A percentile compares a stretch with the other conserved stretches of the same genome.
Evolutionary conservation across 2,329 filamentous ascomycete species (phyloP).

Genomic region (Colletotrichum karsti): DNA sequence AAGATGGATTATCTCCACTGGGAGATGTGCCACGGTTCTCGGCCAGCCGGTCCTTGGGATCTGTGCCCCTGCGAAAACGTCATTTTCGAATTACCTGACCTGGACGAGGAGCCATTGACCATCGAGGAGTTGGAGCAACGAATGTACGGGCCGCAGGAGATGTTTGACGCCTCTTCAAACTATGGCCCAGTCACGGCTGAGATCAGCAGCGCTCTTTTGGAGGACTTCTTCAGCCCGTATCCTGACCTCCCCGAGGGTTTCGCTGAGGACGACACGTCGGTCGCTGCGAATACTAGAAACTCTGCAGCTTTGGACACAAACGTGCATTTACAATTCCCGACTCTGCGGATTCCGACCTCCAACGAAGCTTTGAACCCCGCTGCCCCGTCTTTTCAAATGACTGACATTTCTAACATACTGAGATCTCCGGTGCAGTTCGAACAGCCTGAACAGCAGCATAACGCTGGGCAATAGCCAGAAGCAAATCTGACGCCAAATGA

Average conservation of each 20-base stretch:
- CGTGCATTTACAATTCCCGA: neutral
- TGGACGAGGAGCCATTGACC: neutral
- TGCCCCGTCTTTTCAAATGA: neutral
- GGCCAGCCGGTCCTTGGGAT: neutral
- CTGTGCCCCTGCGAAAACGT: neutral
- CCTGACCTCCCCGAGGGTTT: neutral
- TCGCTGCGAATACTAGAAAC: neutral
- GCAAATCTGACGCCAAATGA: too few species aligned
- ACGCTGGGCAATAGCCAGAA: too few species aligned
- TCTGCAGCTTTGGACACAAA: neutral
- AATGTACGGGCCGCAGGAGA: neutral
- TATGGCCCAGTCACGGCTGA: neutral
- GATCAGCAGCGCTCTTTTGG: neutral
- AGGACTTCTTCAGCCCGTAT: too few species aligned
- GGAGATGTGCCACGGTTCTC: neutral
- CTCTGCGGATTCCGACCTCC: neutral
- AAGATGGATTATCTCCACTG: constrained; percentile 14
- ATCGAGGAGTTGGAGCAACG: neutral
- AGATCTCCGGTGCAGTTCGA: too few species aligned
- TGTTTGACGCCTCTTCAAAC: neutral
- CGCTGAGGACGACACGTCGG: neutral
- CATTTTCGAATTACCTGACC: neutral
- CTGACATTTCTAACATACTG: too few species aligned
- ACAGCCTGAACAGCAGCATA: too few species aligned
- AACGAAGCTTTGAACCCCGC: neutral